phyloP scores from a whole-genome alignment of 164 flowering plant genomes.

The Liquidambar formosana region DNA sequence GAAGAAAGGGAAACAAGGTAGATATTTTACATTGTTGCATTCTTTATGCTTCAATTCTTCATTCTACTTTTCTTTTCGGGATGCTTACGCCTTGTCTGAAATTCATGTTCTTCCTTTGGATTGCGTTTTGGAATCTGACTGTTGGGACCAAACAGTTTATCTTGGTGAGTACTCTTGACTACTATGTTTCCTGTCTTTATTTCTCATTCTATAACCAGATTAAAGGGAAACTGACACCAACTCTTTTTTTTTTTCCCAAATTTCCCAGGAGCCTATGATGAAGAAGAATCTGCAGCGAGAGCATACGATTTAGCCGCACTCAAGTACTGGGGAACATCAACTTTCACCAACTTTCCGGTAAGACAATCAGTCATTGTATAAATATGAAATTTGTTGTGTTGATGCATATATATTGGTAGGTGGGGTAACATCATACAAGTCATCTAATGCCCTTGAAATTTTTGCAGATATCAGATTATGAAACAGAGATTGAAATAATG shows the following conservation, averaged over 20 bases:
- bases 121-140: not conserved
- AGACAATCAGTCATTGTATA: not conserved
- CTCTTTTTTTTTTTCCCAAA: not conserved
- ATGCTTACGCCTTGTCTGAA: not conserved
- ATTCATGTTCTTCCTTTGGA: not conserved
- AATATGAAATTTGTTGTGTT: no score
- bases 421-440: not conserved
- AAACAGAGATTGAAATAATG: slow-evolving; percentile 53
- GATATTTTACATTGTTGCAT: not conserved
- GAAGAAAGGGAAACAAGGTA: slow-evolving; percentile 66
- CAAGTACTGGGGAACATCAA: slow-evolving; percentile 60
- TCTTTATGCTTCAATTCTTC: not conserved
- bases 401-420: no score
- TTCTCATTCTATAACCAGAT: not conserved
- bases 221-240: not conserved
- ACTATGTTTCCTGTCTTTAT: not conserved
- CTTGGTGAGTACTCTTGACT: not conserved
- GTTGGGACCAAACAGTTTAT: slow-evolving; percentile 2
- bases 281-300: slow-evolving; percentile 62
- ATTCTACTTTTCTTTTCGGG: not conserved
- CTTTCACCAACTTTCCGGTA: slow-evolving; percentile 29
- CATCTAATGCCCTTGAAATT: not conserved
- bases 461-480: slow-evolving; percentile 46
- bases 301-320: slow-evolving; percentile 61
- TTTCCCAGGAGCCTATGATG: slow-evolving; percentile 56